Conservation (phyloP, 2,329 filamentous ascomycete species). For the Myriosclerotinia duriaeana region DNA sequence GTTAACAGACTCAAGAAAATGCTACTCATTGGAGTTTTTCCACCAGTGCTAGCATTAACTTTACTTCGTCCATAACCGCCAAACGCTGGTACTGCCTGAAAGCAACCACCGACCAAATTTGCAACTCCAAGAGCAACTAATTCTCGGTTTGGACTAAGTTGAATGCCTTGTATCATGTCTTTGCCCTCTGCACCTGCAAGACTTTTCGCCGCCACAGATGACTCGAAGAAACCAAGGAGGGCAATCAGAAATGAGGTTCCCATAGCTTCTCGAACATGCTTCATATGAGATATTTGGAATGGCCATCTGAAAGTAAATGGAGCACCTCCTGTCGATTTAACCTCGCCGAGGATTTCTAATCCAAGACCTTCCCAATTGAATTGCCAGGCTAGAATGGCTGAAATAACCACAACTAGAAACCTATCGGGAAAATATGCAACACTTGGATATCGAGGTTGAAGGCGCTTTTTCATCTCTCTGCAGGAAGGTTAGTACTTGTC, state of each 20-base stretch:
- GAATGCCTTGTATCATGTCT: slow-evolving; percentile 73
- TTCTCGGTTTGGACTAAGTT: slow-evolving; percentile 87
- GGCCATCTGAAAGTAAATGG: slow-evolving; percentile 83
- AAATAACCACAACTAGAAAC: slow-evolving; percentile 82
- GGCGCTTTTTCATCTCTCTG: slow-evolving; percentile 75
- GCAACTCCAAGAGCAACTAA: slow-evolving; percentile 87
- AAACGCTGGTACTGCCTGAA: slow-evolving; percentile 90
- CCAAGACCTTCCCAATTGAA: slow-evolving; percentile 78
- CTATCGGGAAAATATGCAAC: slow-evolving; percentile 91
- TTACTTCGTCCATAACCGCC: slow-evolving; percentile 96
- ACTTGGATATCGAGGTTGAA: slow-evolving; percentile 75
- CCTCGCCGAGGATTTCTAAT: slow-evolving; percentile 78
- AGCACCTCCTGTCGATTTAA: slow-evolving; percentile 71
- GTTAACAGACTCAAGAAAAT: slow-evolving; percentile 83
- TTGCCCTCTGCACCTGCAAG: slow-evolving; percentile 60
- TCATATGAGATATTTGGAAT: slow-evolving; percentile 72
- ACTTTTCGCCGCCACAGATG: slow-evolving; percentile 91
- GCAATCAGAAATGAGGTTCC: slow-evolving; percentile 91
- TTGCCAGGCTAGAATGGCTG: slow-evolving; percentile 74
- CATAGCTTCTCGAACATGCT: slow-evolving; percentile 81
- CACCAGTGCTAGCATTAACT: slow-evolving; percentile 88
- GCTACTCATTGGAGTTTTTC: slow-evolving; percentile 89
- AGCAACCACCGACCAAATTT: slow-evolving; percentile 87
- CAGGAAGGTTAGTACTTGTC: slow-evolving; percentile 24
- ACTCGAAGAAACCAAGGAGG: slow-evolving; percentile 97